phyloP scores from a whole-genome alignment of 345 rosid species.

The Punica granatum region DNA sequence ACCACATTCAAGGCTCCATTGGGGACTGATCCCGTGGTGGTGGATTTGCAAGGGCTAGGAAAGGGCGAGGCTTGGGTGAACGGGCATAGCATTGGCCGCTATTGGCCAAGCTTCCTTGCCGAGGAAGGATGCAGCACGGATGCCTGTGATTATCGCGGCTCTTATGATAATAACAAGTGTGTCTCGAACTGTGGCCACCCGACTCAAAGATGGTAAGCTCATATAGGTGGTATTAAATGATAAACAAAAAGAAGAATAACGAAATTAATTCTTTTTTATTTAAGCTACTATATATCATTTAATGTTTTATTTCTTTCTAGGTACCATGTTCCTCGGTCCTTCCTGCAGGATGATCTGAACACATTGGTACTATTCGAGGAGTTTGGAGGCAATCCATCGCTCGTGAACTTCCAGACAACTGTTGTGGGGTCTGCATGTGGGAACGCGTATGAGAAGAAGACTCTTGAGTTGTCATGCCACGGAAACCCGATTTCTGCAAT shows the following conservation, averaged over 20 bases:
- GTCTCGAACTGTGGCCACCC: conserved; percentile 36
- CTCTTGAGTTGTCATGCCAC: conserved; percentile 31
- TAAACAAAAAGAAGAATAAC: no score
- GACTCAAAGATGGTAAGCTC: conserved; percentile 30
- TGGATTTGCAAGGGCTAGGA: conserved; percentile 39
- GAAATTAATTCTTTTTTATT: no score
- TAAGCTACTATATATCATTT: no score
- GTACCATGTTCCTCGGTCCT: conserved; percentile 39
- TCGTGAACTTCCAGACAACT: conserved; percentile 21
- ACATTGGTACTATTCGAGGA: conserved; percentile 38
- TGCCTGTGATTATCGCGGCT: conserved; percentile 27
- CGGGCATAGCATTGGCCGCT: conserved; percentile 37
- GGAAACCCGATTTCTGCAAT: conserved; percentile 15
- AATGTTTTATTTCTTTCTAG: conserved; percentile 1
- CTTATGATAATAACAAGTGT: conserved; percentile 21
- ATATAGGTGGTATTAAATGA: no score
- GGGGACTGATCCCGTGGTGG: conserved; percentile 30
- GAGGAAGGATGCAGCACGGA: conserved; percentile 23
- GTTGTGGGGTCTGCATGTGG: conserved; percentile 27
- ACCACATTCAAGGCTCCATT: conserved; percentile 29
- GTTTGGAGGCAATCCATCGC: conserved; percentile 30
- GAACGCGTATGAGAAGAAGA: conserved; percentile 17
- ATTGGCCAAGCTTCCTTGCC: conserved; percentile 27
- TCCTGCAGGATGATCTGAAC: conserved; percentile 13
- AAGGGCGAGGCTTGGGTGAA: conserved; percentile 50